Percentiles rank a stretch among this genome's conserved stretches.
Evolutionary conservation across 495 filamentous ascomycete genomes (phyloP).

Genomic region (Annulohypoxylon stygium): DNA sequence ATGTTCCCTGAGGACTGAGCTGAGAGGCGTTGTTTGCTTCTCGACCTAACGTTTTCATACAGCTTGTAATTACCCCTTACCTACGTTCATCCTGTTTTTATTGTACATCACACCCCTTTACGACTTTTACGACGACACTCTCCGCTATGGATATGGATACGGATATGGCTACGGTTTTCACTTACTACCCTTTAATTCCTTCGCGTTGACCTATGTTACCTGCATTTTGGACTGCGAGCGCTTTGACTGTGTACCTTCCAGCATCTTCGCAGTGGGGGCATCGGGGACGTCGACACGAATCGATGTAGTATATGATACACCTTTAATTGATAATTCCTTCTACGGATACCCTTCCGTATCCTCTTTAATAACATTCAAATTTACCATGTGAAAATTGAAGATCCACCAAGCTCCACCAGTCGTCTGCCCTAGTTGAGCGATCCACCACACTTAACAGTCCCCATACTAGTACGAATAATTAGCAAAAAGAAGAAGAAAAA

Average conservation of each 20-base stretch:
- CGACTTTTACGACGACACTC: conserved; percentile 1
- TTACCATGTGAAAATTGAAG: too few relatives aligned
- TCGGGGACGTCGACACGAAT: background rate
- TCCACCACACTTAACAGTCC: too few relatives aligned
- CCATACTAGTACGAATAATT: too few relatives aligned
- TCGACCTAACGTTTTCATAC: background rate
- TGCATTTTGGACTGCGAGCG: background rate
- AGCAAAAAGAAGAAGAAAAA: background rate
- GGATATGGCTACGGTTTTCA: background rate
- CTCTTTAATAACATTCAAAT: too few relatives aligned
- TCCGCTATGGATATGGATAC: background rate
- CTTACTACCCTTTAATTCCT: background rate
- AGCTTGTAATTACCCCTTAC: background rate
- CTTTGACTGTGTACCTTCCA: background rate
- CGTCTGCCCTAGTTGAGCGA: too few relatives aligned
- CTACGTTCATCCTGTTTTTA: background rate
- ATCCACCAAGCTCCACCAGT: too few relatives aligned
- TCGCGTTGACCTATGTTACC: background rate
- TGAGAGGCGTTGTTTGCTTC: background rate
- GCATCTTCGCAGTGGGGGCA: background rate
- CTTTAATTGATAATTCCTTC: background rate
- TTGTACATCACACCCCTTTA: background rate
- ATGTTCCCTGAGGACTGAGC: conserved; percentile 86
- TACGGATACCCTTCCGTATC: background rate
- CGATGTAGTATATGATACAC: background rate